Evolutionary conservation across 257 asterid genomes (phyloP).

Genomic region (Apocynum venetum): DNA sequence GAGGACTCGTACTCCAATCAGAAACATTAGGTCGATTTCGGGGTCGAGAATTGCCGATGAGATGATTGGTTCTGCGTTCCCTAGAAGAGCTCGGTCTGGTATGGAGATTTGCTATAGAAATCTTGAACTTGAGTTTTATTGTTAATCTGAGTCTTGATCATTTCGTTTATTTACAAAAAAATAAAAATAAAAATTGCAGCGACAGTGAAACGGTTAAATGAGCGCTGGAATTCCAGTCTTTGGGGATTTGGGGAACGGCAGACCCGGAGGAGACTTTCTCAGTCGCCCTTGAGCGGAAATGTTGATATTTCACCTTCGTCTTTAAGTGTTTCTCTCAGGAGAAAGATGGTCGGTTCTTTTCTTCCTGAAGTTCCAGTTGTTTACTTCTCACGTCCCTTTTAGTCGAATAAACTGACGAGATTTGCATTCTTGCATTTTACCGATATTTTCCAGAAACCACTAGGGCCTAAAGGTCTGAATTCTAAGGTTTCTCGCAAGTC

Average conservation of each 20-base stretch:
- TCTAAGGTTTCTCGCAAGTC: slow-evolving; percentile 16
- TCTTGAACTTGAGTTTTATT: not conserved
- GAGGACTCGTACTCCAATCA: slow-evolving; percentile 22
- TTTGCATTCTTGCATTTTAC: slow-evolving; percentile 5
- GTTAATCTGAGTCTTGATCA: slow-evolving; percentile 5
- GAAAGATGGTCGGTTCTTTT: slow-evolving; percentile 30
- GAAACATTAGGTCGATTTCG: slow-evolving; percentile 35
- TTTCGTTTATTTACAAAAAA: too few relatives aligned
- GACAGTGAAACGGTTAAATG: slow-evolving; percentile 39
- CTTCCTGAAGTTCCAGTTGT: not conserved
- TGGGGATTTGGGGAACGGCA: slow-evolving; percentile 31
- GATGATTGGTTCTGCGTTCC: slow-evolving; percentile 44
- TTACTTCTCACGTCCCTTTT: not conserved
- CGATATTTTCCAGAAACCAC: slow-evolving; percentile 34
- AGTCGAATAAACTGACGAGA: slow-evolving; percentile 7
- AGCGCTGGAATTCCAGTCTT: slow-evolving; percentile 29
- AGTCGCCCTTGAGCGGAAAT: slow-evolving; percentile 24
- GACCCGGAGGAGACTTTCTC: slow-evolving; percentile 32
- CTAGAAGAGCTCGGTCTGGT: slow-evolving; percentile 67
- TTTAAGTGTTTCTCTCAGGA: slow-evolving; percentile 40
- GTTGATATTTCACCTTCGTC: slow-evolving; percentile 25
- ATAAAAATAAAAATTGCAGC: slow-evolving; percentile 18
- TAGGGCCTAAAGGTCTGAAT: slow-evolving; percentile 28
- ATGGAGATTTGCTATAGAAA: not conserved
- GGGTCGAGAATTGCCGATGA: slow-evolving; percentile 34